Conservation (phyloP, 2,329 filamentous ascomycete species). For the Thermothelomyces thermophilus region DNA sequence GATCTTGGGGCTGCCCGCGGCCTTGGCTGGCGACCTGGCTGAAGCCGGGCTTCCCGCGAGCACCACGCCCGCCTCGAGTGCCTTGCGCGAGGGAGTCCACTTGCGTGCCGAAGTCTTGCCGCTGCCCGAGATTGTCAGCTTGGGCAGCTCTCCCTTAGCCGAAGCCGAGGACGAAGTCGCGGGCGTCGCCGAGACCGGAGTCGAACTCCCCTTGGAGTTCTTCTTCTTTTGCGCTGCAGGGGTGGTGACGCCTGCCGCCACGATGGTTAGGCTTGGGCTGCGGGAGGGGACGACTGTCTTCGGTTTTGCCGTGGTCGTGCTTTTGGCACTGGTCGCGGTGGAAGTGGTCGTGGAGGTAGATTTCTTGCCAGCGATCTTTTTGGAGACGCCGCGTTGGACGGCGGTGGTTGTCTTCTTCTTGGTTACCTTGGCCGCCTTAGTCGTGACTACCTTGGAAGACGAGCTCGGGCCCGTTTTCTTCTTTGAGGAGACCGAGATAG, state of each 20-base stretch:
- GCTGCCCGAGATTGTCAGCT: slow-evolving; percentile 1
- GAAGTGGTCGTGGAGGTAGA: not conserved
- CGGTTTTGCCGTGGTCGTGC: not conserved
- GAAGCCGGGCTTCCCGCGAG: not conserved
- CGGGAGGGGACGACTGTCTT: slow-evolving; percentile 9
- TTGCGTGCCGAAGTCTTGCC: slow-evolving; percentile 18
- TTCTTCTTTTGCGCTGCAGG: not conserved
- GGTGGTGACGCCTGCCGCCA: slow-evolving; percentile 15
- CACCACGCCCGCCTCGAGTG: slow-evolving; percentile 15
- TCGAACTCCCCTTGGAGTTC: not conserved
- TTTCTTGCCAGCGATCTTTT: not conserved
- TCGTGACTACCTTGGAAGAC: too few relatives aligned
- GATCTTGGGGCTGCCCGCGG: not conserved
- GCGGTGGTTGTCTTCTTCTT: slow-evolving; percentile 1
- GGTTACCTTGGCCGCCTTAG: too few relatives aligned
- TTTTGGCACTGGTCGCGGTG: not conserved
- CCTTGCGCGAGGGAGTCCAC: slow-evolving; percentile 23
- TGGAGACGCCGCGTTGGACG: too few relatives aligned
- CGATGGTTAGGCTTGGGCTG: slow-evolving; percentile 21
- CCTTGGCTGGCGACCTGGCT: not conserved
- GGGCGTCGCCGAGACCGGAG: not conserved
- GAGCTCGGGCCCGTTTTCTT: slow-evolving; percentile 23
- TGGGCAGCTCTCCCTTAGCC: not conserved
- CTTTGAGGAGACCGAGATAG: slow-evolving; percentile 34
- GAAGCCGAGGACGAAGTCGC: not conserved